Evolutionary conservation across 352 stramenopile genomes (phyloP), one percentile per base, ranked within the genome.

Genomic region (Paralagenidium karlingii): DNA sequence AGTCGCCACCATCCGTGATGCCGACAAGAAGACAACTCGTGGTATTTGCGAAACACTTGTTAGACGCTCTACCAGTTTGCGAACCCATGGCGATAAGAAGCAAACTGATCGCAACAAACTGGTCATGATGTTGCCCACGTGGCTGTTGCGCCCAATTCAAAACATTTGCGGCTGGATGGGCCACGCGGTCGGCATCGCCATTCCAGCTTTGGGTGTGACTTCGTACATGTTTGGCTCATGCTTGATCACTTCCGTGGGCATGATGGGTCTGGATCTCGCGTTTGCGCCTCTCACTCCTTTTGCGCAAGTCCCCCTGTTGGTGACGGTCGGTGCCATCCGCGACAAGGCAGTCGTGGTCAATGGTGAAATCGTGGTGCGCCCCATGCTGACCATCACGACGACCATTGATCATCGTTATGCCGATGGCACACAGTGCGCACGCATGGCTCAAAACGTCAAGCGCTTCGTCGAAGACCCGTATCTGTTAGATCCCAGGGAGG

Each of bases 391-490:
- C 12, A 45, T 87, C 19, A 82, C 68, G 12, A 78, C 64, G 27
- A 82, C 69, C 21, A 77, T 87, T 31, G 73, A 87, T 31, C 67
- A 81, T 27, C 65, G 73, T 2, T 82, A 74, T 38, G 56, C 82
- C 11, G 67, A 82, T 26, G 69, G 67, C 13, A 76, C 69, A 1
- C 57, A 84, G 32, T 65, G 60, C 2, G 66, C 59, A 30, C 63
- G 62, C 40, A 79, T 85, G 63, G 60, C 58, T 13, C 56, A 55
- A 38, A 73, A 51, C 26, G 37, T 83, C 15, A 74, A 68, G 47
- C 38, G 55, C 28, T 63, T 51, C 42, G 51, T 83, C 10, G 66
- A 80, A 36, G 62, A 80, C 40, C 66, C 66, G 19, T 63, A 43
- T 22, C 42, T 63, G 13, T 40, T 82, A 1, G 68, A 82, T 37